A percentile compares a stretch with the other conserved stretches of the same genome.
phyloP scores from a whole-genome alignment of 2,329 filamentous ascomycete genomes.

The Magnaporthales sp. region DNA sequence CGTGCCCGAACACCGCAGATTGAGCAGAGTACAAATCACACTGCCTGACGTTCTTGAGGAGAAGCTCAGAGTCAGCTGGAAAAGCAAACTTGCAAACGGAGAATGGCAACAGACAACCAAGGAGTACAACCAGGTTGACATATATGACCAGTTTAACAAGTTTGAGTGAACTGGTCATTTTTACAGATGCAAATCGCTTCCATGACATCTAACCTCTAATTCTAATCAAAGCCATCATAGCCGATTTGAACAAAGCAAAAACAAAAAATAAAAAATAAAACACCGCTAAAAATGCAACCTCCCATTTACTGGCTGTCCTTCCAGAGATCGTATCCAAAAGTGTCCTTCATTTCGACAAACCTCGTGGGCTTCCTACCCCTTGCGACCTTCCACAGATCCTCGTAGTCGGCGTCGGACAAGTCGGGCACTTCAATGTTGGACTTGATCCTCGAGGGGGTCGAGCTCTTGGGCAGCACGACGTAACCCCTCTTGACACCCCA shows the following conservation, averaged over 20 bases:
- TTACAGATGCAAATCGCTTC: background rate
- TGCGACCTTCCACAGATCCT: constrained; percentile 55
- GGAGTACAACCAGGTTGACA: background rate
- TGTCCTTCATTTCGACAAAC: constrained; percentile 78
- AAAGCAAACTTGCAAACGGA: background rate
- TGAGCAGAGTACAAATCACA: background rate
- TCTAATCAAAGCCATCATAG: background rate
- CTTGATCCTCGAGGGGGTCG: constrained; percentile 55
- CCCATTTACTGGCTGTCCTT: constrained; percentile 32
- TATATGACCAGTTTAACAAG: background rate
- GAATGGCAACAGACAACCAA: background rate
- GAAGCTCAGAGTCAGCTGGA: background rate
- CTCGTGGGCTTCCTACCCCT: constrained; percentile 53
- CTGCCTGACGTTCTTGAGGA: background rate
- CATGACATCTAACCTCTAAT: background rate
- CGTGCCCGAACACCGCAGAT: background rate
- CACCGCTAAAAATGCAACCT: background rate
- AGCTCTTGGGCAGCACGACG: constrained; percentile 62
- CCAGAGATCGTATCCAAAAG: constrained; percentile 67
- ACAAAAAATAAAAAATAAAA: constrained; percentile 11
- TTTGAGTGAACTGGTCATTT: background rate
- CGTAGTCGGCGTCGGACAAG: constrained; percentile 36
- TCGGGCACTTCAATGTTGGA: constrained; percentile 43
- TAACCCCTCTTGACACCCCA: constrained; percentile 61
- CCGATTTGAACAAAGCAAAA: background rate